These are phyloP conservation scores for Bremia lactucae DNA, from an alignment of 352 stramenopile genomes.

Conservation along the genomic window DNA sequence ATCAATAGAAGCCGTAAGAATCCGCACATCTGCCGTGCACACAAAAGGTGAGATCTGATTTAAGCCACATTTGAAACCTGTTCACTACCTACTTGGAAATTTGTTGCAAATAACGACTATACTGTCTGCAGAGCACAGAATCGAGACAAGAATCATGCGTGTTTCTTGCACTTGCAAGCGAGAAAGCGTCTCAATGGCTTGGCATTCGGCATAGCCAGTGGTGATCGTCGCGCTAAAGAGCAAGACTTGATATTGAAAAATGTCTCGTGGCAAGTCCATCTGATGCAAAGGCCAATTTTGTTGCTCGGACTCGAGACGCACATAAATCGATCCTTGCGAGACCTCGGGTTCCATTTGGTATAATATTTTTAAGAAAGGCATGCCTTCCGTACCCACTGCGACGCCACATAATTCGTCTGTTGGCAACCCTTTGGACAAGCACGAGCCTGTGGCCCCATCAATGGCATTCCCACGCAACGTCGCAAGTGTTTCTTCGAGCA, in stretches of 20 bases:
- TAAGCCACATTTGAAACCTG: not conserved
- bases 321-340: constrained; percentile 18
- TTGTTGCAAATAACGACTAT: constrained; percentile 17
- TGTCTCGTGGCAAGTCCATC: constrained; percentile 21
- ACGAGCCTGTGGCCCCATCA: too few relatives aligned
- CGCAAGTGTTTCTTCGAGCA: constrained; percentile 39
- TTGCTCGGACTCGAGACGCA: too few relatives aligned
- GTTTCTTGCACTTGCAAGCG: constrained; percentile 13
- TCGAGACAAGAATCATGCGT: constrained; percentile 25
- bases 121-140: constrained; percentile 21
- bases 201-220: constrained; percentile 17
- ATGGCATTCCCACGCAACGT: too few relatives aligned
- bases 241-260: constrained; percentile 18
- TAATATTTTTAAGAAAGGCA: constrained; percentile 35
- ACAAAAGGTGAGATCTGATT: not conserved
- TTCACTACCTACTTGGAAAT: constrained; percentile 34
- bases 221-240: constrained; percentile 25
- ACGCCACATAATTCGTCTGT: constrained; percentile 25
- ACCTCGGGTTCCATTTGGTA: constrained; percentile 34
- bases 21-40: constrained; percentile 12
- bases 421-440: constrained; percentile 18
- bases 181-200: constrained; percentile 21
- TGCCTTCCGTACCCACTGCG: constrained; percentile 23
- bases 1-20: constrained; percentile 27
- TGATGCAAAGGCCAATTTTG: constrained; percentile 14